phyloP scores from a whole-genome alignment of 148 eudicot species.

The Nyssa sinensis region DNA sequence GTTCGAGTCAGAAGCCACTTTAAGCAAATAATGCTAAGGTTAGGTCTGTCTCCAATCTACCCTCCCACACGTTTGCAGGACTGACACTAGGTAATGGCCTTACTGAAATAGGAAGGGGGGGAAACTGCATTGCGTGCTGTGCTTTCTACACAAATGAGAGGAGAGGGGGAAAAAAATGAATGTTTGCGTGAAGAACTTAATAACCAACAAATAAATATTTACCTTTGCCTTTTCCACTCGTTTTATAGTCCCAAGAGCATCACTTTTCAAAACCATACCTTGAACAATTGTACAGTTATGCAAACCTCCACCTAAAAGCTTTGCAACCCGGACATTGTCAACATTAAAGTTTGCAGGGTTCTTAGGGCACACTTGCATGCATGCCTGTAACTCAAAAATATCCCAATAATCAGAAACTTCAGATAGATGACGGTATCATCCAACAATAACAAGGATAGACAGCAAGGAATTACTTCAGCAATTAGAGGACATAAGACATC shows the following conservation, averaged over 20 bases:
- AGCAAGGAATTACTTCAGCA: slow-evolving; percentile 55
- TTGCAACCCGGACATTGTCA: slow-evolving; percentile 88
- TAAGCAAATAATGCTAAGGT: too few species aligned
- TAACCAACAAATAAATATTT: slow-evolving; percentile 11
- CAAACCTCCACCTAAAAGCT: slow-evolving; percentile 89
- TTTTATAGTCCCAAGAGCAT: slow-evolving; percentile 84
- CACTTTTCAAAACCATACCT: slow-evolving; percentile 82
- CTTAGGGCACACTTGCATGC: slow-evolving; percentile 96
- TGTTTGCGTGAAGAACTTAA: background rate
- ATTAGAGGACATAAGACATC: slow-evolving; percentile 71
- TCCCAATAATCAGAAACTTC: background rate
- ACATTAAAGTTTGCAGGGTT: slow-evolving; percentile 90
- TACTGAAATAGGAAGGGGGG: background rate
- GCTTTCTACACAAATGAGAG: background rate
- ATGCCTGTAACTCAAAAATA: slow-evolving; percentile 49
- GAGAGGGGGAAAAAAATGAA: background rate
- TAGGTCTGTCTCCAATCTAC: too few species aligned
- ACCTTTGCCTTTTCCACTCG: slow-evolving; percentile 91
- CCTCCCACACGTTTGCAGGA: too few species aligned
- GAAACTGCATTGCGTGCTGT: background rate
- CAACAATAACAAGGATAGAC: background rate
- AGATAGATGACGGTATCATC: background rate
- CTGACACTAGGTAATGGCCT: too few species aligned
- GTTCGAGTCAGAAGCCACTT: too few species aligned
- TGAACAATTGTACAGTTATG: slow-evolving; percentile 62